Evolutionary conservation across 805 yeast genomes (phyloP), one percentile per base, ranked within the genome.

Genomic region (Cyberlindnera mrakii): DNA sequence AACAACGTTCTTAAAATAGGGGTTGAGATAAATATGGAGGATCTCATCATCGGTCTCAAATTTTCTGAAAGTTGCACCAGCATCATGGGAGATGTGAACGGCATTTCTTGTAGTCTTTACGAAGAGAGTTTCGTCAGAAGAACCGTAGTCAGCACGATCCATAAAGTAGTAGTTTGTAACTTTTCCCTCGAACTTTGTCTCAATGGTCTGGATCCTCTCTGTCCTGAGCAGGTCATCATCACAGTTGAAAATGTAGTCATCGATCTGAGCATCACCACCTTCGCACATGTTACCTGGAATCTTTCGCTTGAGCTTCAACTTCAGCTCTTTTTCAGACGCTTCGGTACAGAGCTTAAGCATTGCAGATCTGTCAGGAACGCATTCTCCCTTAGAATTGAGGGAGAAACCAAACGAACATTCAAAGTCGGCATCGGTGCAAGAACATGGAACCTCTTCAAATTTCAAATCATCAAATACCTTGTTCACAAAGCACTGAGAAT

Each of bases 351-450:
- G 64, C 30, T 68, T 59, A 11, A 20, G 36, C 35, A 53, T 38
- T 16, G 39, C 31, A 13, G 50, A 56, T 20, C 39, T 46, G 30
- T 56, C 71, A 2, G 69, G 65, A 3, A 68, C 74, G 65, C 96
- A 86, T 6, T 63, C 63, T 3, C 75, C 75, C 23, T 64, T 56
- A 0, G 57, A 51, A 45, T 62, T 55, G 16, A 49, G 62, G 2
- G 51, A 44, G 49, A 76, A 79, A 3, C 83, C 85, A 37, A 63
- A 68, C 1, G 72, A 70, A 62, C 96, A 88, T 58, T 87, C 95
- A 49, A 72, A 80, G 58, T 88, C 96, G 6, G 50, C 53, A 5
- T 65, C 74, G 0, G 77, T 60, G 64, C 96, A 88, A 8, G 64
- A 63, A 62, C 96, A 88, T 10, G 76, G 65, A 38, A 72, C 79